Evolutionary conservation across 2,329 filamentous ascomycete genomes (phyloP).

Genomic region (Neonectria magnoliae): DNA sequence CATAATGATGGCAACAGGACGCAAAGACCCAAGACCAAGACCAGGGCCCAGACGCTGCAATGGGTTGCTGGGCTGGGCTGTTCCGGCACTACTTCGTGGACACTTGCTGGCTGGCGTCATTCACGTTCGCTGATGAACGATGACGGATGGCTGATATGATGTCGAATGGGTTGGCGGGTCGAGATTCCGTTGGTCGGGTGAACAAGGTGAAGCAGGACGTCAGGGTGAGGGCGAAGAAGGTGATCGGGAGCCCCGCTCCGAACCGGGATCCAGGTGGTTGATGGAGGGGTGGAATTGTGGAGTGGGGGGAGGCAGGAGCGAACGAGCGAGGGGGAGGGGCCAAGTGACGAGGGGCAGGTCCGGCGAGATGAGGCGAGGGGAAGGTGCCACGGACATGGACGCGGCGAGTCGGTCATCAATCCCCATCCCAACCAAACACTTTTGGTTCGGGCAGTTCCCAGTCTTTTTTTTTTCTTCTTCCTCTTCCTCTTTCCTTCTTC

Average conservation of each 20-base stretch:
- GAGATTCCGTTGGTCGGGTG: background rate
- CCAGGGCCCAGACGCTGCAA: background rate
- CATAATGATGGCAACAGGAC: no score
- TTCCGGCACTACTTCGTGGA: background rate
- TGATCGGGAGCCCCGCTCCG: conserved; percentile 33
- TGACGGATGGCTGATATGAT: conserved; percentile 1
- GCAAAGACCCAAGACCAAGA: no score
- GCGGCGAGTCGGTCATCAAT: conserved; percentile 27
- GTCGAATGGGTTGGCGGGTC: conserved; percentile 10
- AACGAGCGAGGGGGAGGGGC: conserved; percentile 36
- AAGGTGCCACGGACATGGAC: conserved; percentile 11
- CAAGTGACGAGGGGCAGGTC: conserved; percentile 27
- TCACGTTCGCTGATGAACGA: conserved; percentile 10
- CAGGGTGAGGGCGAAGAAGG: conserved; percentile 25
- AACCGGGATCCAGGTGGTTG: conserved; percentile 22
- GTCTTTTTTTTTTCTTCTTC: conserved; percentile 36
- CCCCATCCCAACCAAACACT: conserved; percentile 27
- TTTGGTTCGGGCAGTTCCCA: conserved; percentile 37
- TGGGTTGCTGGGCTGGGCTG: background rate
- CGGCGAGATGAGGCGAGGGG: conserved; percentile 21
- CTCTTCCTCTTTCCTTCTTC: conserved; percentile 22
- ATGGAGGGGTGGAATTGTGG: conserved; percentile 19
- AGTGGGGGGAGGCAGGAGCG: conserved; percentile 27
- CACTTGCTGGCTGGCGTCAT: background rate
- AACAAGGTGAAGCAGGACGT: conserved; percentile 15